phyloP scores from a whole-genome alignment of 108 stramenopile genomes.

The Fragilariopsis cylindrus region DNA sequence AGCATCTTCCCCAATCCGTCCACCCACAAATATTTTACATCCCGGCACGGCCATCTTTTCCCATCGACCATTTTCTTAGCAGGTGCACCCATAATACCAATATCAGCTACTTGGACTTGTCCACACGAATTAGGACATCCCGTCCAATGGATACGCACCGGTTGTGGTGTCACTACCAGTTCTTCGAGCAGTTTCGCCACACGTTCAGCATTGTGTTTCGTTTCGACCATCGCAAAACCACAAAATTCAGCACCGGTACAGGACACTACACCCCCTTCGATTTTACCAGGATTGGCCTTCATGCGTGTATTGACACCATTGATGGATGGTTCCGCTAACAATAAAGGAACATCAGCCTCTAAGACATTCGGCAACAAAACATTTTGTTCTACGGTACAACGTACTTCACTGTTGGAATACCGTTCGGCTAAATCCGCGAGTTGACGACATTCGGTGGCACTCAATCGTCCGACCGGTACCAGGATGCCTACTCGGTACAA shows the following conservation, averaged over 20 bases:
- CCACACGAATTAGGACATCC: conserved; percentile 96
- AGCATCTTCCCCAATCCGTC: conserved; percentile 85
- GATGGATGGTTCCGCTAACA: conserved; percentile 66
- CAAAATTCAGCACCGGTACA: conserved; percentile 97
- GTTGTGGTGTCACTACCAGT: conserved; percentile 71
- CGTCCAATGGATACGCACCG: conserved; percentile 94
- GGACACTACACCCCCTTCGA: conserved; percentile 84
- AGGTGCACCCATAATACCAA: conserved; percentile 95
- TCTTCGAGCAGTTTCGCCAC: conserved; percentile 75
- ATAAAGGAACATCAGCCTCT: conserved; percentile 57
- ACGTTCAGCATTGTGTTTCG: conserved; percentile 79
- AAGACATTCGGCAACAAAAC: conserved; percentile 90
- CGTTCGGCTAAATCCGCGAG: conserved; percentile 86
- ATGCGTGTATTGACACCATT: conserved; percentile 49
- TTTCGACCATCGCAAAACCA: conserved; percentile 88
- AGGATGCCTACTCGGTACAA: conserved; percentile 84
- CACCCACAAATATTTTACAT: conserved; percentile 93
- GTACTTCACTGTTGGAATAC: conserved; percentile 86
- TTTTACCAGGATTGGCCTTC: conserved; percentile 67
- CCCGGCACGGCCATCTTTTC: conserved; percentile 91
- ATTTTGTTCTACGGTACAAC: conserved; percentile 95
- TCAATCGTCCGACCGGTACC: conserved; percentile 86
- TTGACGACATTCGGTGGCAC: conserved; percentile 68
- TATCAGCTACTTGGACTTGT: conserved; percentile 94
- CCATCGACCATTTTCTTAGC: conserved; percentile 67